Base-by-base conservation (phyloP, 192 early-diverging fungal species). In the Backusella liffmaniae region DNA sequence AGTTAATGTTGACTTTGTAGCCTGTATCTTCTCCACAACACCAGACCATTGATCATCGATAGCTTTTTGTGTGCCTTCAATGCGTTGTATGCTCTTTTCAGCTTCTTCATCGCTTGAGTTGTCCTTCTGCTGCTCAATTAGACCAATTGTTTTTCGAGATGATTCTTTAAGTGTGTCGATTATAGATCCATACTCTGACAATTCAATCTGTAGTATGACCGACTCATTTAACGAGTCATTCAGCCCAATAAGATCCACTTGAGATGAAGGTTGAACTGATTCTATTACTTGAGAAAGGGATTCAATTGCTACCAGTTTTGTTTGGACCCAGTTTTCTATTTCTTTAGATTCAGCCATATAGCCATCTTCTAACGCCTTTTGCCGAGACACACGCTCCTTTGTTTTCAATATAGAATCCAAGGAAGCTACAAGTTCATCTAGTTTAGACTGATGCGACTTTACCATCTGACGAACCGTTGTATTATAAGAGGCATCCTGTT, bases 301-400 rank as follows among this genome's bases (percentile, higher is more conserved):
- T 9, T 9, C 9, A 26, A 62, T 4, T 29, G 9, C 56, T 29
- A 12, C 26, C 2, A 23, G 56, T 32, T 59, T 46, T 10, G 3
- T 30, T 41, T 67, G 16, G 2, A 80, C 73, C 74, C 74, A 80
- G 13, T 42, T 35, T 12, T 73, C 34, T 30, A 71, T 41, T 15
- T 29, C 70, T 6, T 46, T 53, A 30, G 62, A 74, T 73, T 80
- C 67, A 15, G 26, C 67, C 21, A 37, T 36, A 6, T 76, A 76
- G 7, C 70, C 68, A 5, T 66, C 69, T 3, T 73, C 56, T 0
- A 68, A 30, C 10, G 72, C 53, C 8, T 66, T 70, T 9, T 62
- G 74, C 15, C 79, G 70, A 30, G 79, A 76, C 8, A 73, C 37
- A 21, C 75, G 70, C 53, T 80, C 75, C 4, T 65, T 72, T 1